A percentile compares a stretch with the other conserved stretches of the same genome.
These are phyloP conservation scores for Boletus rufocinnamomeus DNA, from an alignment of 768 basidiomycete genomes.

Conservation along the genomic window DNA sequence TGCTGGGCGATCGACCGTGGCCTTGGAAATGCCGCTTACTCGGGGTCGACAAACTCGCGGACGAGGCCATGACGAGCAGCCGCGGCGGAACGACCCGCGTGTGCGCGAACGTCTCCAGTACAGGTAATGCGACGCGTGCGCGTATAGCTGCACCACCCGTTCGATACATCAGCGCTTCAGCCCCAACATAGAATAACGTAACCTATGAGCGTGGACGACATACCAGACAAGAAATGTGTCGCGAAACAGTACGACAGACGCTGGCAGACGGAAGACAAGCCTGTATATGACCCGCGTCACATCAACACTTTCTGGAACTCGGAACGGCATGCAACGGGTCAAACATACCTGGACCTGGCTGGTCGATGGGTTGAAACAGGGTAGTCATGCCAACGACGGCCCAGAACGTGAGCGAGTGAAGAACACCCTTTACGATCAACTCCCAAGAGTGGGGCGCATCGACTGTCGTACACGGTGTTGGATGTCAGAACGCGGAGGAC, in stretches of 20 bases:
- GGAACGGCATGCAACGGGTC: neutral
- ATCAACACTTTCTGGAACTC: neutral
- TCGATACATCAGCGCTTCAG: neutral
- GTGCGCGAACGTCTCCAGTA: neutral
- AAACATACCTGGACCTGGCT: neutral
- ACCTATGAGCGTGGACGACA: neutral
- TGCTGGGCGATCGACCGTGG: conserved; percentile 16
- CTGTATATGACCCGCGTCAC: neutral
- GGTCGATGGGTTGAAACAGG: neutral
- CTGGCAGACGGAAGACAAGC: neutral
- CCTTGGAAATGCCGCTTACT: neutral
- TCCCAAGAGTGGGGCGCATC: conserved; percentile 22
- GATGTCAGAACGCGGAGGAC: neutral
- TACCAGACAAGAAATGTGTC: neutral
- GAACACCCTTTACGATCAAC: conserved; percentile 11
- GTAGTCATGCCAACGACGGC: conserved; percentile 2
- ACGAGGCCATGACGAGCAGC: neutral
- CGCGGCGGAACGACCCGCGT: neutral
- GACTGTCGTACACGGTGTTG: neutral
- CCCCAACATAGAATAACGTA: neutral
- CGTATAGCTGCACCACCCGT: neutral
- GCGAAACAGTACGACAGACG: neutral
- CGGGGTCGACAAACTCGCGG: neutral
- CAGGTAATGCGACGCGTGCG: neutral
- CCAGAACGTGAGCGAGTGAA: conserved; percentile 14